Percentiles rank a stretch among this genome's conserved stretches.
phyloP scores from a whole-genome alignment of 768 basidiomycete genomes.

The Pulveroboletus frians region DNA sequence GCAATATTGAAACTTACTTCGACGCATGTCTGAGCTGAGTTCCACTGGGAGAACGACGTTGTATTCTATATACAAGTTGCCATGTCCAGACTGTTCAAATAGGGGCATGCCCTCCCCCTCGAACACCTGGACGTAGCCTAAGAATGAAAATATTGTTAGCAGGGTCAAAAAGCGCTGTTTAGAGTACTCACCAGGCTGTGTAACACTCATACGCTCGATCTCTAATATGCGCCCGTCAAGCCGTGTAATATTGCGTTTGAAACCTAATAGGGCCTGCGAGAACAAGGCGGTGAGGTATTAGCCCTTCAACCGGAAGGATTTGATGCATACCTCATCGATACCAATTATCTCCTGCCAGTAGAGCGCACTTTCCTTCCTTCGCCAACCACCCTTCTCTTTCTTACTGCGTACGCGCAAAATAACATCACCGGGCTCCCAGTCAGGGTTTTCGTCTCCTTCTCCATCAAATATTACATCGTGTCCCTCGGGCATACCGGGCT shows the following conservation, averaged over 20 bases:
- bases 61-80: conserved; percentile 91
- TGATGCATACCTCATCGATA: conserved; percentile 64
- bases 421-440: conserved; percentile 95
- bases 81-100: conserved; percentile 52
- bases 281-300: neutral
- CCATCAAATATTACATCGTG: conserved; percentile 91
- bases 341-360: conserved; percentile 92
- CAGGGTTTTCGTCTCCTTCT: conserved; percentile 94
- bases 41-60: conserved; percentile 82
- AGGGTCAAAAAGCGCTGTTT: neutral
- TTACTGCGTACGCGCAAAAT: conserved; percentile 78
- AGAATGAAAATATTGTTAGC: neutral
- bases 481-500: conserved; percentile 87
- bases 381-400: conserved; percentile 75
- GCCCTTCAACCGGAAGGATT: neutral
- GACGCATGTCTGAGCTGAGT: conserved; percentile 59
- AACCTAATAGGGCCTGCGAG: conserved; percentile 90
- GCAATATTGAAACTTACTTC: conserved; percentile 53
- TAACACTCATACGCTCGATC: conserved; percentile 71
- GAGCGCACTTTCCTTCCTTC: conserved; percentile 83
- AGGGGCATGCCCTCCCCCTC: conserved; percentile 88
- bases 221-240: conserved; percentile 80
- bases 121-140: conserved; percentile 81
- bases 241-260: conserved; percentile 86
- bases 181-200: conserved; percentile 71